These are phyloP conservation scores for Pseudogymnoascus verrucosus DNA, from an alignment of 2,329 filamentous ascomycete genomes.

Conservation along the genomic window DNA sequence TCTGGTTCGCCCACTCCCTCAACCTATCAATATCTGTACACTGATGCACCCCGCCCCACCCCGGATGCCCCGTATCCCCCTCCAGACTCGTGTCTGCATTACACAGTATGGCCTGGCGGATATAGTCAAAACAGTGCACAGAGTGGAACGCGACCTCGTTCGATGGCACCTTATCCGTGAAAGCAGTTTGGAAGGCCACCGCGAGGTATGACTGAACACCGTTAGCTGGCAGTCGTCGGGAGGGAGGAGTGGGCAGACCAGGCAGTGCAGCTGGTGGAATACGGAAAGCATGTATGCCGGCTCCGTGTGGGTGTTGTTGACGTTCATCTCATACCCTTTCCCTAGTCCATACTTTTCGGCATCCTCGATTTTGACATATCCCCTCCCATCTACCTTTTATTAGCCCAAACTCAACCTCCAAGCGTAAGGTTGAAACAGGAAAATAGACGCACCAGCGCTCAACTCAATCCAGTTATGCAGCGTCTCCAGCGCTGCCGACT, in stretches of 20 bases:
- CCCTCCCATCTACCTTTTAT: slow-evolving; percentile 12
- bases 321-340: slow-evolving; percentile 9
- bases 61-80: not conserved
- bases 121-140: not conserved
- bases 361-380: slow-evolving; percentile 13
- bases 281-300: slow-evolving; percentile 14
- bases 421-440: not conserved
- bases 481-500: slow-evolving; percentile 10
- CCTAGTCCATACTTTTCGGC: slow-evolving; percentile 4
- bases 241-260: not conserved
- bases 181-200: slow-evolving; percentile 8
- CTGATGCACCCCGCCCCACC: not conserved
- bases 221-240: not conserved
- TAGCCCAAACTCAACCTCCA: not conserved
- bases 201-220: slow-evolving; percentile 12
- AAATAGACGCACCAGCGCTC: slow-evolving; percentile 10
- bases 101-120: not conserved
- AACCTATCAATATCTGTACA: slow-evolving; percentile 6
- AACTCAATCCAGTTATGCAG: slow-evolving; percentile 16
- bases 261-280: slow-evolving; percentile 18
- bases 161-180: not conserved
- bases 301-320: not conserved
- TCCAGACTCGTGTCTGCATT: not conserved
- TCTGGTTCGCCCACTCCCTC: slow-evolving; percentile 5
- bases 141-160: slow-evolving; percentile 11